Evolutionary conservation across 2,329 filamentous ascomycete genomes (phyloP).

Genomic region (Diaporthe sp.): DNA sequence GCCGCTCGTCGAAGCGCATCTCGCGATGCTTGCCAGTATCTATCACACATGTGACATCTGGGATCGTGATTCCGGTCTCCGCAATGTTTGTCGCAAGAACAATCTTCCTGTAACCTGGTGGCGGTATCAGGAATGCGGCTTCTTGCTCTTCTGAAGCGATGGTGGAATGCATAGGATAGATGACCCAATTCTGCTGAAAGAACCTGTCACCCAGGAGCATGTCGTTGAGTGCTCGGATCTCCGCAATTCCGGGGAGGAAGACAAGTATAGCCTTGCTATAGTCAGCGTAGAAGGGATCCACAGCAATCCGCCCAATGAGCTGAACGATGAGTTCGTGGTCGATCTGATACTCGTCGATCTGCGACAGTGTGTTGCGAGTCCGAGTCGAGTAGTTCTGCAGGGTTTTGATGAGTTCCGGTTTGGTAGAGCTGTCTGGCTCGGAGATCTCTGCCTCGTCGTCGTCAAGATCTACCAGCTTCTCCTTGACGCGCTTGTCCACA

Average conservation of each 20-base stretch:
- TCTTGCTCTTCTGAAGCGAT: constrained; percentile 98
- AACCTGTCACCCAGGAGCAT: constrained; percentile 82
- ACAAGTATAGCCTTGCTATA: constrained; percentile 95
- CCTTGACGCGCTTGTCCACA: constrained; percentile 63
- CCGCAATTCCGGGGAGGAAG: constrained; percentile 93
- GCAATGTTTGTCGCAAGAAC: constrained; percentile 98
- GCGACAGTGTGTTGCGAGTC: constrained; percentile 80
- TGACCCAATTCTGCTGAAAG: constrained; percentile 83
- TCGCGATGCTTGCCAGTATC: constrained; percentile 98
- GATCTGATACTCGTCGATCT: constrained; percentile 91
- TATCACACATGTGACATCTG: constrained; percentile 96
- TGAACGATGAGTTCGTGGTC: constrained; percentile 89
- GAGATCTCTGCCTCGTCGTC: constrained; percentile 70
- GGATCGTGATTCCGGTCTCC: constrained; percentile 98
- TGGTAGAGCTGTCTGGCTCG: constrained; percentile 65
- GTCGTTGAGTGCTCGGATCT: constrained; percentile 91
- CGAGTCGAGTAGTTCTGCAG: constrained; percentile 81
- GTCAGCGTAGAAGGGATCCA: constrained; percentile 72
- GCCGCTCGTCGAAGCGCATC: constrained; percentile 95
- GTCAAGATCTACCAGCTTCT: constrained; percentile 71
- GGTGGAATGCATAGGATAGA: constrained; percentile 92
- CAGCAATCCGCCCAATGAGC: constrained; percentile 82
- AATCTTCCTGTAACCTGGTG: constrained; percentile 87
- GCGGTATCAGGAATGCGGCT: constrained; percentile 88
- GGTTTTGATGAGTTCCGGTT: constrained; percentile 72